phyloP scores from a whole-genome alignment of 208 protist genomes.

The Porcisia hertigi region DNA sequence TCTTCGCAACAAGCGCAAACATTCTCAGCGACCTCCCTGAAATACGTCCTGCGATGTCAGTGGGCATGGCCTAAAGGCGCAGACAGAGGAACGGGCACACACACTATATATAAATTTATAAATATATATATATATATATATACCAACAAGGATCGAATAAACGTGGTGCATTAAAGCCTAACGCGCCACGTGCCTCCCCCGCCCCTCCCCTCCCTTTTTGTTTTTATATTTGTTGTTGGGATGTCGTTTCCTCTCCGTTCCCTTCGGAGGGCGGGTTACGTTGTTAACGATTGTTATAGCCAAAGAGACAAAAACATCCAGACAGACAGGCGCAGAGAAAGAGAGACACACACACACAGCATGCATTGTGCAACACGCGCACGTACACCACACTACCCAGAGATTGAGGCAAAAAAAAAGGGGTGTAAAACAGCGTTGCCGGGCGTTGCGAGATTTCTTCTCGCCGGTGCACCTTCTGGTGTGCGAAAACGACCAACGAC shows the following conservation, averaged over 20 bases:
- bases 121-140: not conserved
- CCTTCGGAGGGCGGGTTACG: not conserved
- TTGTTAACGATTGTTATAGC: not conserved
- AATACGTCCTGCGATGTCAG: not conserved
- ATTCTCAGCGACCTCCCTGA: not conserved
- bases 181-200: not conserved
- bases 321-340: not conserved
- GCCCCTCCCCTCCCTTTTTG: not conserved
- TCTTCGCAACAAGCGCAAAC: not conserved
- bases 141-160: too few species aligned
- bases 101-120: not conserved
- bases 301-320: not conserved
- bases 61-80: not conserved
- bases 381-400: not conserved
- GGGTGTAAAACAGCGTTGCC: too few species aligned
- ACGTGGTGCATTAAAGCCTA: too few species aligned
- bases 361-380: not conserved
- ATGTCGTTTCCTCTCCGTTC: not conserved
- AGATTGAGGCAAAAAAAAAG: not conserved
- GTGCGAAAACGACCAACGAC: not conserved
- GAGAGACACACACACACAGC: not conserved
- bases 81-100: not conserved
- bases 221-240: not conserved
- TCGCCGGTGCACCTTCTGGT: not conserved
- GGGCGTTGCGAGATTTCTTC: too few species aligned